Base-by-base conservation (phyloP, 352 stramenopile species). In the Elongisporangium prolatum region DNA sequence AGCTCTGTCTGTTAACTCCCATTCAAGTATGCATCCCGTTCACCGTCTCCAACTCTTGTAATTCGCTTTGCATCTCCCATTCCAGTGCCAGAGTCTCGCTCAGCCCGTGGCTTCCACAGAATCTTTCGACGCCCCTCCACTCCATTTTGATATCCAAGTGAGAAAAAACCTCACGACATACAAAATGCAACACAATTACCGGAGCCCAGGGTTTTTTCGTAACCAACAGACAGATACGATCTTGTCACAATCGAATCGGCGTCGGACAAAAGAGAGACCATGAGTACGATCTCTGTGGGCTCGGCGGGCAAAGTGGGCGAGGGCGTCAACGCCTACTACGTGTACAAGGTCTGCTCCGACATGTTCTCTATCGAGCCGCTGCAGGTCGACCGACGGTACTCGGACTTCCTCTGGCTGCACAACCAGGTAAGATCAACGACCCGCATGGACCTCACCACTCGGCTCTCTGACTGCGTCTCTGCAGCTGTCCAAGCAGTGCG, bases 371-470 rank as follows among this genome's bases (percentile, higher is more conserved):
- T 76, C 8, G 59, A 70, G 9, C 54, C 68, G 40, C 60, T 67
- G 9, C 57, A 79, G 22, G 84, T 94, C n/a, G 82, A 94, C 58
- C 81, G 82, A 38, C 82, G 84, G 50, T 94, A 92, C 70, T 91
- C 81, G 60, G 84, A 94, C 68, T 94, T 94, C 65, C 69, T 89
- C 28, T 94, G 84, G 84, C 68, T 94, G 48, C 82, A 94, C 66
- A 68, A 81, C 48, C 79, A 88, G 66, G 60, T 81, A 48, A n/a
- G n/a, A n/a, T n/a, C n/a, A n/a, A n/a, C n/a, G n/a, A n/a, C n/a
- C n/a, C n/a, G n/a, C n/a, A n/a, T n/a, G 18, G 14, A 52, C n/a
- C 14, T 40, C 37, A 17, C 9, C 37, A 17, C 25, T 21, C 18
- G 18, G 20, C 18, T 38, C 14, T 20, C n/a, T 34, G 25, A 47